Conservation (phyloP, 371 early-diverging fungal genomes). For the Rhizopus microsporus region DNA sequence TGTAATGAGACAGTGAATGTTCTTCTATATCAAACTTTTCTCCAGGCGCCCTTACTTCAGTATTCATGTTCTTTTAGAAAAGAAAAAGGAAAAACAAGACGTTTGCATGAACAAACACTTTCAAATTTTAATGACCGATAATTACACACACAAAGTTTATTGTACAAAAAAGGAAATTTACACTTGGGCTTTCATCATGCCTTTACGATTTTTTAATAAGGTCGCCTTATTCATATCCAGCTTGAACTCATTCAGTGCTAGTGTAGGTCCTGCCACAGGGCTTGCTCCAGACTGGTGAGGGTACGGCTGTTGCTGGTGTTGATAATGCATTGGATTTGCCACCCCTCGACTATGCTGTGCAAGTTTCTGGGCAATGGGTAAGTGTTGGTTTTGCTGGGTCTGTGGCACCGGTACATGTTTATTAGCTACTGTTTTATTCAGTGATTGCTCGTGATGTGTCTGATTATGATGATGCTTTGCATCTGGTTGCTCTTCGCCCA, state of each 20-base stretch:
- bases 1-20: conserved; percentile 7
- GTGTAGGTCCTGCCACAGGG: background rate
- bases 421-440: background rate
- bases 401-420: conserved; percentile 10
- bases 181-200: background rate
- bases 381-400: conserved; percentile 15
- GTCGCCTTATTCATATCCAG: conserved; percentile 53
- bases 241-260: conserved; percentile 35
- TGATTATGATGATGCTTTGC: background rate
- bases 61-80: conserved; percentile 1
- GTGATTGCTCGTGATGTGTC: background rate
- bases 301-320: background rate
- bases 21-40: conserved; percentile 16
- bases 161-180: background rate
- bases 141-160: background rate
- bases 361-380: conserved; percentile 21
- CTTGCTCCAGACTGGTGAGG: background rate
- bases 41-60: conserved; percentile 24
- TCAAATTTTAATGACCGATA: background rate
- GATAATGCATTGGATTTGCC: conserved; percentile 11
- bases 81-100: conserved; percentile 1
- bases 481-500: conserved; percentile 57
- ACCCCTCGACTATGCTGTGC: conserved; percentile 19
- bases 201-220: conserved; percentile 39
- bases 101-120: conserved; percentile 2